These are phyloP conservation scores for Cystobasidium sp. DNA, from an alignment of 1,284 basidiomycete species.

Conservation along the genomic window DNA sequence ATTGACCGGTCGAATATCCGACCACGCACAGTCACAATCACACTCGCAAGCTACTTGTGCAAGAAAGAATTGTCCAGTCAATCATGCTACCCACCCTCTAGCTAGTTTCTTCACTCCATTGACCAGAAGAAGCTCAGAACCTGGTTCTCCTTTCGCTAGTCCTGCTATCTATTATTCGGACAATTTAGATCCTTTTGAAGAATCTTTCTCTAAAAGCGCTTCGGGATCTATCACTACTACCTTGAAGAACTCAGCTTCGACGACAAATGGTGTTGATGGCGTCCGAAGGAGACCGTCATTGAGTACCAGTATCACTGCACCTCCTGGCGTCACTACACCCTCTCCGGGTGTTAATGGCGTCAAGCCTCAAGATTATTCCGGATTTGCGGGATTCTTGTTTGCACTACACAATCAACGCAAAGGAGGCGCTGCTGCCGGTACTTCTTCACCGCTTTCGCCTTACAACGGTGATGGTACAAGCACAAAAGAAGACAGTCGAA, in stretches of 20 bases:
- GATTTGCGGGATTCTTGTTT: slow-evolving; percentile 41
- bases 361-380: slow-evolving; percentile 35
- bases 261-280: neutral
- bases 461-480: neutral
- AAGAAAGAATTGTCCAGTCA: slow-evolving; percentile 27
- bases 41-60: slow-evolving; percentile 13
- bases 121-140: slow-evolving; percentile 17
- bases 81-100: slow-evolving; percentile 5
- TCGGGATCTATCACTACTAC: slow-evolving; percentile 13
- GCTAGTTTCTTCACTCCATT: slow-evolving; percentile 19
- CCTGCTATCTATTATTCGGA: slow-evolving; percentile 26
- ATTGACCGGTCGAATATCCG: neutral
- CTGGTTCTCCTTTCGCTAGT: slow-evolving; percentile 35
- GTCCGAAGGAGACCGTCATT: slow-evolving; percentile 24
- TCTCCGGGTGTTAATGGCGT: neutral
- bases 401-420: slow-evolving; percentile 30
- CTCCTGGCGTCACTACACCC: slow-evolving; percentile 5
- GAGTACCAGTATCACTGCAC: slow-evolving; percentile 23
- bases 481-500: neutral
- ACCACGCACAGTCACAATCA: neutral
- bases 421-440: neutral
- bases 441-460: neutral
- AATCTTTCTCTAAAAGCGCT: slow-evolving; percentile 25
- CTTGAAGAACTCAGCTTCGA: neutral
- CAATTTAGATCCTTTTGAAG: slow-evolving; percentile 21